Evolutionary conservation across 768 basidiomycete species (phyloP), one percentile per base, ranked within the genome.

Genomic region (Solioccasus polychromus): DNA sequence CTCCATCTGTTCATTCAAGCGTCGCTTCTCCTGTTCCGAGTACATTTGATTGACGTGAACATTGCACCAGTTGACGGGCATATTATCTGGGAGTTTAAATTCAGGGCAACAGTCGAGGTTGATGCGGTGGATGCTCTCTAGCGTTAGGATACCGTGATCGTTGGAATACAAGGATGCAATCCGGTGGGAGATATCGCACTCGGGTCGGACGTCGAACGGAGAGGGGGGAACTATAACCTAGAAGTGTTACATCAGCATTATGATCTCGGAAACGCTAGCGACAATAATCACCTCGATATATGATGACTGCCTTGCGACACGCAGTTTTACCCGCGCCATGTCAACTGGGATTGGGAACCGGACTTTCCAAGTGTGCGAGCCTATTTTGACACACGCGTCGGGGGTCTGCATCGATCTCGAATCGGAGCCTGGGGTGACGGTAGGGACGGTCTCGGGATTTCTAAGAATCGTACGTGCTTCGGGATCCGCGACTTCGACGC

Each of bases 231-330:
- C 52, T 8, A 60, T 32, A 8, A 66, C 65, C 62, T 50, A n/a
- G n/a, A n/a, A n/a, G n/a, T n/a, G n/a, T n/a, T n/a, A n/a, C n/a
- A n/a, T n/a, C n/a, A n/a, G n/a, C n/a, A n/a, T n/a, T n/a, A n/a
- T n/a, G n/a, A n/a, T n/a, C n/a, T n/a, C n/a, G n/a, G n/a, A 30
- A 25, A 8, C 17, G 7, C 18, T 14, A 36, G 28, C 8, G 28
- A 41, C n/a, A 36, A 6, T 4, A 48, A 55, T 20, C 28, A 62
- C 68, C 56, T 66, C 68, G 1, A 83, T 61, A 41, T 78, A 82
- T 3, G 62, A 67, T 0, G 79, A 80, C 45, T 71, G 75, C 24
- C 80, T 68, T 8, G 79, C 79, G 17, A 80, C 48, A 1, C 77
- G 69, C 11, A 73, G 49, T 49, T 68, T 78, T 2, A 58, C 47